Conservation (phyloP, 2,329 filamentous ascomycete genomes). For the Neofusicoccum kwambonambiense region DNA sequence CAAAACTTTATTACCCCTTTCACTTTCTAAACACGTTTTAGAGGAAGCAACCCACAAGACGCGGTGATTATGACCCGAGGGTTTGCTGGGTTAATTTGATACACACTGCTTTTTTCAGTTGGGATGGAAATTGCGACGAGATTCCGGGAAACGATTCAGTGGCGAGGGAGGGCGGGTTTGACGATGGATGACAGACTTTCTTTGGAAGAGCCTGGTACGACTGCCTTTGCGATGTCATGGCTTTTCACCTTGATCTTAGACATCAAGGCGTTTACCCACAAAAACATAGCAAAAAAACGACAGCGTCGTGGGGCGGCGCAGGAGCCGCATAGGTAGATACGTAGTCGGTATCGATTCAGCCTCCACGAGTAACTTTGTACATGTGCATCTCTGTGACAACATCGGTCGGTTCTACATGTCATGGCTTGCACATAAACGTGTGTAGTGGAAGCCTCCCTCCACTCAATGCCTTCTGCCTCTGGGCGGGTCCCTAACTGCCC, state of each 20-base stretch:
- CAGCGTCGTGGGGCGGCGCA: not conserved
- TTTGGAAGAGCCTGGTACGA: slow-evolving; percentile 13
- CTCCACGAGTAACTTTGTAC: not conserved
- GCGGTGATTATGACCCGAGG: not conserved
- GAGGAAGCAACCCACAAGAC: slow-evolving; percentile 8
- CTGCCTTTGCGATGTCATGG: slow-evolving; percentile 17
- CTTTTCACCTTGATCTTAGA: slow-evolving; percentile 1
- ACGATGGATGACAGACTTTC: slow-evolving; percentile 14
- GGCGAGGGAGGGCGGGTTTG: slow-evolving; percentile 1
- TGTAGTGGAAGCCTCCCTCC: too few relatives aligned
- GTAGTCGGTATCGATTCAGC: slow-evolving; percentile 9
- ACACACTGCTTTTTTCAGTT: slow-evolving; percentile 3
- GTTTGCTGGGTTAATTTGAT: slow-evolving; percentile 17
- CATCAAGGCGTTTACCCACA: not conserved
- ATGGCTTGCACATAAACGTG: too few relatives aligned
- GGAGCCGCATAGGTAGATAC: not conserved
- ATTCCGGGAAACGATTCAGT: slow-evolving; percentile 6
- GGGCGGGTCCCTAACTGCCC: too few relatives aligned
- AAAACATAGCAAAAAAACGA: not conserved
- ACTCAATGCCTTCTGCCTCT: too few relatives aligned
- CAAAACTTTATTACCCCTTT: slow-evolving; percentile 17
- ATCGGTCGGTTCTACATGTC: too few relatives aligned
- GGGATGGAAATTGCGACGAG: slow-evolving; percentile 13
- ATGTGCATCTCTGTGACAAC: not conserved
- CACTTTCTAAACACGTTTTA: slow-evolving; percentile 13